Base-by-base conservation (phyloP, 2,329 filamentous ascomycete genomes). In the Rhynchosporium agropyri region DNA sequence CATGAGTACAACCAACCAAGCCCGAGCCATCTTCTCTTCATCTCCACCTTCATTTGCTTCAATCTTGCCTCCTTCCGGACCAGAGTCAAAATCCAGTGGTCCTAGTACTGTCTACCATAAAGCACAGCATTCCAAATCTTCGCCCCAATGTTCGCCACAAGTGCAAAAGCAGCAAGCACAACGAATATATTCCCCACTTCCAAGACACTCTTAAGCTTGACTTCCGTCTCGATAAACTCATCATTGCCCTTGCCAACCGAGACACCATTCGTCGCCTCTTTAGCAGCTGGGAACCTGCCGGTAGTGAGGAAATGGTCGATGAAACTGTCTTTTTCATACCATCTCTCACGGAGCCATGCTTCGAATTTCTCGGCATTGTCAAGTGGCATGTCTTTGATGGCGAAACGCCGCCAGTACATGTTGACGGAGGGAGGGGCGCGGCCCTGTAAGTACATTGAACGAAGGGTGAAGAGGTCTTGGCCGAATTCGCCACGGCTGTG, bases 361-460 rank as follows among this genome's bases (percentile, higher is more conserved):
- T 96, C 92, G 72, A 99, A 99, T 6, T 84, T 80, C 46, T 89
- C 83, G 15, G 84, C 82, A 69, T 89, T 85, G 38, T 92, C 83
- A 9, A 96, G 83, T 0, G 94, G 94, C 49, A 99, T 96, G 26
- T 92, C 87, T 28, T 84, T 83, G 13, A 97, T 75, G 40, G 85
- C 84, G 77, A 96, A 97, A 9, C 92, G 87, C 59, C 95, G 87
- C 92, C 94, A 99, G 77, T 96, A 90, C 80, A 98, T 93, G 77
- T 97, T 98, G 72, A 98, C 93, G 1, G 92, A 97, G 75, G 93
- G 97, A 1, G 94, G 95, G 0, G 93, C 89, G 0, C 91, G 86
- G 12, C 95, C 93, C 75, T 95, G 86, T 66, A 97, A 88, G 74
- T 95, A 97, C 3, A 92, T 96, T 55, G 92, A 92, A 2, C 86